Evolutionary conservation across 2,329 filamentous ascomycete genomes (phyloP).

Genomic region (Ophiostoma tasmaniense): DNA sequence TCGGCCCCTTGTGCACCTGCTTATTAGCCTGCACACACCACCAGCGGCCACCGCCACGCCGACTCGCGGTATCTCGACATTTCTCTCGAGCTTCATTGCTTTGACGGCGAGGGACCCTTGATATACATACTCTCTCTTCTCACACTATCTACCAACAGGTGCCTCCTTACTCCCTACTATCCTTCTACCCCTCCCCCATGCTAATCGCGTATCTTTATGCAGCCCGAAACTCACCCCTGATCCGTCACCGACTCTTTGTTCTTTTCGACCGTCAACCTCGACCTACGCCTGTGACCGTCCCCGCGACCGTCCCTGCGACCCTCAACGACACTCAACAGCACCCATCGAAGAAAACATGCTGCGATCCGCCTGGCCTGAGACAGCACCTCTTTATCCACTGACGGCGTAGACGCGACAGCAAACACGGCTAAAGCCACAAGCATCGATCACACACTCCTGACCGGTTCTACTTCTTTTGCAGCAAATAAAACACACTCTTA

Average conservation of each 20-base stretch:
- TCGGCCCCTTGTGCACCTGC: neutral
- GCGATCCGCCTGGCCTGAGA: conserved; percentile 34
- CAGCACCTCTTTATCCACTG: conserved; percentile 32
- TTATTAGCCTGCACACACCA: neutral
- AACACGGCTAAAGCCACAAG: neutral
- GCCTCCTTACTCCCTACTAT: neutral
- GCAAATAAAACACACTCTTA: neutral
- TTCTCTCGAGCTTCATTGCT: neutral
- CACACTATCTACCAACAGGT: neutral
- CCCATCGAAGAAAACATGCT: conserved; percentile 30
- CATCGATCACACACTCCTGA: conserved; percentile 11
- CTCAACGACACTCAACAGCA: no score
- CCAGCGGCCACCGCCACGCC: neutral
- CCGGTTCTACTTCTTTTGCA: neutral
- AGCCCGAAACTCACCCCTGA: conserved; percentile 15
- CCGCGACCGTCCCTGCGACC: neutral
- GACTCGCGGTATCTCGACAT: conserved; percentile 13
- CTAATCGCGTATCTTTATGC: conserved; percentile 12
- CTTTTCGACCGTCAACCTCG: neutral
- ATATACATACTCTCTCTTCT: neutral
- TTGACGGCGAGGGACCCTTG: neutral
- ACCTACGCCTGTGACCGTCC: neutral
- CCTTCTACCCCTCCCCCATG: conserved; percentile 3
- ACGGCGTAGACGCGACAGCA: conserved; percentile 18
- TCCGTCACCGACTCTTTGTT: neutral